Evolutionary conservation across 768 basidiomycete species (phyloP).

Genomic region (Lactifluus pinguis): DNA sequence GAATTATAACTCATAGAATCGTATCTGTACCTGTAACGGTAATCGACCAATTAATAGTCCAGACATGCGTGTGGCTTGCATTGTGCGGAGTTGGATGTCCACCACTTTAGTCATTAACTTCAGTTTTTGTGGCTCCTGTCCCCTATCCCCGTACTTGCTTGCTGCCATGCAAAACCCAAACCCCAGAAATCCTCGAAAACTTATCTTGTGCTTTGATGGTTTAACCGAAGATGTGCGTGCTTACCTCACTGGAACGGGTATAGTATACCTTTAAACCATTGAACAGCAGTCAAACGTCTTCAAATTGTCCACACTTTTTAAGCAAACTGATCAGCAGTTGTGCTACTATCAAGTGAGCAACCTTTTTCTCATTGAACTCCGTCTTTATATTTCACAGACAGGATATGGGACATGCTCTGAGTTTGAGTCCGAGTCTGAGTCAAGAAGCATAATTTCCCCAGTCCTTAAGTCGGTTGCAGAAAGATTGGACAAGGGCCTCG

Average conservation of each 20-base stretch:
- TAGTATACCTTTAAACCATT: background rate
- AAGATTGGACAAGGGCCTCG: conserved; percentile 57
- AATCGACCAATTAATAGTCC: too few relatives aligned
- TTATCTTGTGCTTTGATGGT: conserved; percentile 20
- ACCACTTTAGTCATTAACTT: too few relatives aligned
- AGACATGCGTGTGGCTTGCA: too few relatives aligned
- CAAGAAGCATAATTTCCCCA: conserved; percentile 59
- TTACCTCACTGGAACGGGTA: background rate
- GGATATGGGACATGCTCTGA: conserved; percentile 27
- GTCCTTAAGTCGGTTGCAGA: conserved; percentile 49
- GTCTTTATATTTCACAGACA: conserved; percentile 15
- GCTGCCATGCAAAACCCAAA: too few relatives aligned
- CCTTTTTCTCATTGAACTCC: too few relatives aligned
- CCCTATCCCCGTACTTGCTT: too few relatives aligned
- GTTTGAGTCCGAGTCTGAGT: conserved; percentile 28
- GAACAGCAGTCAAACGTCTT: conserved; percentile 35
- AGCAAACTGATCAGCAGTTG: too few relatives aligned
- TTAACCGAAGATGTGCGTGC: background rate
- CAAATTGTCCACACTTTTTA: conserved; percentile 28
- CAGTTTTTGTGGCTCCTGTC: too few relatives aligned
- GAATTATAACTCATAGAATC: too few relatives aligned
- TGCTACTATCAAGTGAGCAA: too few relatives aligned
- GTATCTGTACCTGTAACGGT: too few relatives aligned
- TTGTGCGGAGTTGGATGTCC: too few relatives aligned
- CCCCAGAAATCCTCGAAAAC: background rate